Percentiles rank a stretch among this genome's conserved stretches.
These are phyloP conservation scores for Yarrowia sp. DNA, from an alignment of 805 yeast species.

Conservation along the genomic window DNA sequence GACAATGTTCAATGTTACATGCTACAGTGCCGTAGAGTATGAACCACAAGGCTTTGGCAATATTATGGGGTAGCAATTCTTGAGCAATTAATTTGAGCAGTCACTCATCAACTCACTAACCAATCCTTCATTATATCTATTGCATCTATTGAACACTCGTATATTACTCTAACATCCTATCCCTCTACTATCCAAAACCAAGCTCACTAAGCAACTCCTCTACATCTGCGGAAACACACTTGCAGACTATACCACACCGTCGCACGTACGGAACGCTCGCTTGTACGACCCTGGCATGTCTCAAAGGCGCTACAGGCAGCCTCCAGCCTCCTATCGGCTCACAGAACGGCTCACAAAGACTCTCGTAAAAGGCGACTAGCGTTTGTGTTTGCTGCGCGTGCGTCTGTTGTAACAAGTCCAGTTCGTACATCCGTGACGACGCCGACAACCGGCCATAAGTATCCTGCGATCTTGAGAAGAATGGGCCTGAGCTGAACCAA, in stretches of 20 bases:
- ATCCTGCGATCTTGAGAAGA: neutral
- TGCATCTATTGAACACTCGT: too few relatives aligned
- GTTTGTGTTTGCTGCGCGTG: neutral
- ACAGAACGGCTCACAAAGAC: slow-evolving; percentile 3
- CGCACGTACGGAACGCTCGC: neutral
- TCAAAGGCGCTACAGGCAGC: neutral
- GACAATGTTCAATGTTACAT: too few relatives aligned
- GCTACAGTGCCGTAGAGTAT: too few relatives aligned
- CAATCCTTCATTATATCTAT: too few relatives aligned
- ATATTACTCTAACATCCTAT: too few relatives aligned
- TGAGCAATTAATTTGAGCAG: too few relatives aligned
- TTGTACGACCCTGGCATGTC: neutral
- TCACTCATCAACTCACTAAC: too few relatives aligned
- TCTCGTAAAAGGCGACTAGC: slow-evolving; percentile 4
- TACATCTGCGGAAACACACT: neutral
- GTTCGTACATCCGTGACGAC: slow-evolving; percentile 1
- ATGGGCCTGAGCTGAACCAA: neutral
- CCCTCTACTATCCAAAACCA: neutral
- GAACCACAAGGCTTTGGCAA: too few relatives aligned
- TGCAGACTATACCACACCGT: neutral
- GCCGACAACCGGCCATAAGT: slow-evolving; percentile 10
- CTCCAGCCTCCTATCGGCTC: neutral
- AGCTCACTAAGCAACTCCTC: neutral
- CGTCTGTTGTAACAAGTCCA: neutral
- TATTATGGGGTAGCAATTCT: too few relatives aligned